Evolutionary conservation across 2,329 filamentous ascomycete species (phyloP).

Genomic region (Grosmannia clavigera): DNA sequence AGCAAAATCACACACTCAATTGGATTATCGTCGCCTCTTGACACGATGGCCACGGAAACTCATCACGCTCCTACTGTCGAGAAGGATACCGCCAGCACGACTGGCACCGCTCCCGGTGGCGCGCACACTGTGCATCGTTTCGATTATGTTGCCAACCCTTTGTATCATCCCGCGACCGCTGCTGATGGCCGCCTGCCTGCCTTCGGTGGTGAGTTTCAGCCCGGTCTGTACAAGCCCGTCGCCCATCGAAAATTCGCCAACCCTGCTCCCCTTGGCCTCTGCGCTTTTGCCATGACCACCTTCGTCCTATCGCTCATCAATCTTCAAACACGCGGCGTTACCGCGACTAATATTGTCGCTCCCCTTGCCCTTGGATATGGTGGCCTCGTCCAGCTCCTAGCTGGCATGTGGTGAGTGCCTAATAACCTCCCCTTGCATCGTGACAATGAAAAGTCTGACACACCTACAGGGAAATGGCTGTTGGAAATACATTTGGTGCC

Average conservation of each 20-base stretch:
- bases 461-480: conserved; percentile 60
- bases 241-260: conserved; percentile 66
- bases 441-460: not conserved
- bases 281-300: conserved; percentile 70
- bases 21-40: not conserved
- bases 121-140: conserved; percentile 1
- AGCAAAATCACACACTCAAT: not conserved
- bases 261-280: conserved; percentile 64
- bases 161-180: conserved; percentile 22
- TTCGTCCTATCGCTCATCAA: conserved; percentile 70
- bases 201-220: conserved; percentile 63
- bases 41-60: conserved; percentile 4
- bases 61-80: conserved; percentile 2
- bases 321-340: conserved; percentile 48
- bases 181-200: conserved; percentile 34
- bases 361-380: conserved; percentile 63
- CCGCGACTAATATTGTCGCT: conserved; percentile 52
- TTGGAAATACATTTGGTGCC: conserved; percentile 79
- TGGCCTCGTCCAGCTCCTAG: conserved; percentile 64
- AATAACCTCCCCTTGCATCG: too few species aligned
- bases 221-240: conserved; percentile 50
- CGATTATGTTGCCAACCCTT: conserved; percentile 27
- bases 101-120: conserved; percentile 4
- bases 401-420: conserved; percentile 64
- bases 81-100: conserved; percentile 6